Evolutionary conservation across 371 early-diverging fungal species (phyloP).

Genomic region (Apophysomyces trapeziformis): DNA sequence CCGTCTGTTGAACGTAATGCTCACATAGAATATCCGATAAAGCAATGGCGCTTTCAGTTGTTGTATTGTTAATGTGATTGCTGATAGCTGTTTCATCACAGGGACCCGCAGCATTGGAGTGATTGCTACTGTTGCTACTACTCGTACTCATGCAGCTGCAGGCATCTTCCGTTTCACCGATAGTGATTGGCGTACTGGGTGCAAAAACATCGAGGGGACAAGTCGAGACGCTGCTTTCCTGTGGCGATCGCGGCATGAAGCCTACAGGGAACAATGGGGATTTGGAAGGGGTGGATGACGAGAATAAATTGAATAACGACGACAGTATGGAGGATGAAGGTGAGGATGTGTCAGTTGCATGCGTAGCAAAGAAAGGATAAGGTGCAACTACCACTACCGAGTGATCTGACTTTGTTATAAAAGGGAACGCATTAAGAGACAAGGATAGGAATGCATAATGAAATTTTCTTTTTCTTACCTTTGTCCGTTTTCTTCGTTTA

Average conservation of each 20-base stretch:
- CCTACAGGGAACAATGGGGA: conserved; percentile 20
- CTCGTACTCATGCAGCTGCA: conserved; percentile 27
- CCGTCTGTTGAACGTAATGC: conserved; percentile 39
- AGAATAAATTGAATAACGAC: conserved; percentile 14
- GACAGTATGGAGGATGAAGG: conserved; percentile 1
- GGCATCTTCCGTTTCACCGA: conserved; percentile 14
- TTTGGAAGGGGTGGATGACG: background rate
- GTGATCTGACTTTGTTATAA: background rate
- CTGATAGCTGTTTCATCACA: conserved; percentile 7
- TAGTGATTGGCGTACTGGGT: conserved; percentile 16
- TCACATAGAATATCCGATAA: conserved; percentile 48
- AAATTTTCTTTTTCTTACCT: conserved; percentile 15
- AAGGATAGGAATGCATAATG: conserved; percentile 3
- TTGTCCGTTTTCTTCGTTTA: conserved; percentile 24
- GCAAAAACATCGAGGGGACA: conserved; percentile 24
- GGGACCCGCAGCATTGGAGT: background rate
- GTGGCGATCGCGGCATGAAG: conserved; percentile 26
- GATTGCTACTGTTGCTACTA: conserved; percentile 13
- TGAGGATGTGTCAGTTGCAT: background rate
- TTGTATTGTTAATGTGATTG: conserved; percentile 10
- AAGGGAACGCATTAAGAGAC: conserved; percentile 16
- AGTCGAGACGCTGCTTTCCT: conserved; percentile 11
- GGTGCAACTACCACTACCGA: conserved; percentile 16
- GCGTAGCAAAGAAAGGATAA: conserved; percentile 26
- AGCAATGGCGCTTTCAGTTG: conserved; percentile 22